Evolutionary conservation across 2,329 filamentous ascomycete species (phyloP).

Genomic region (Endothia cerciana): DNA sequence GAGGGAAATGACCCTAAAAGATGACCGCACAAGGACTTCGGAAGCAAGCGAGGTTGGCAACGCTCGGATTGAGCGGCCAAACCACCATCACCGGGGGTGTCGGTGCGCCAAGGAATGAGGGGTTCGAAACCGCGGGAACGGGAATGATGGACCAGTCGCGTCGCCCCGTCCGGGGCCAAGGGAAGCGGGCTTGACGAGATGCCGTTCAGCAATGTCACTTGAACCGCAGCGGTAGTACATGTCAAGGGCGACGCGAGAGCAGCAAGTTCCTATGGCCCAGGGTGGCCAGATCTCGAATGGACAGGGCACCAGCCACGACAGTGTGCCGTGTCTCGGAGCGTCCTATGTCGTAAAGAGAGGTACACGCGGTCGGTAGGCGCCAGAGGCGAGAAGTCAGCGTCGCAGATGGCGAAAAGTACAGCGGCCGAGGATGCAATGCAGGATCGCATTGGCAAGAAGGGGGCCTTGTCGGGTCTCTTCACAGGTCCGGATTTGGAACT

Average conservation of each 20-base stretch:
- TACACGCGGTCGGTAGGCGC: background rate
- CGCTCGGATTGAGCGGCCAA: constrained; percentile 10
- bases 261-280: background rate
- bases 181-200: constrained; percentile 3
- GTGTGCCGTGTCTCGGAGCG: background rate
- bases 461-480: background rate
- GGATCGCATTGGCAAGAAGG: background rate
- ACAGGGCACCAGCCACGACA: background rate
- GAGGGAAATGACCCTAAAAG: constrained; percentile 4
- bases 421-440: constrained; percentile 4
- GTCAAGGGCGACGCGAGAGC: background rate
- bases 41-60: constrained; percentile 16
- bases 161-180: background rate
- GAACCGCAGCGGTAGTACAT: background rate
- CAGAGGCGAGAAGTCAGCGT: background rate
- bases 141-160: constrained; percentile 11
- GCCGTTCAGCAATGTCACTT: constrained; percentile 1
- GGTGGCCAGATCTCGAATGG: background rate
- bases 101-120: background rate
- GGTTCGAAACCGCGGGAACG: constrained; percentile 13
- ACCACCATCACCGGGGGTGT: background rate
- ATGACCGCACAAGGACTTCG: constrained; percentile 10
- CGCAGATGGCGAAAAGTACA: background rate
- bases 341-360: background rate
- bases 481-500: constrained; percentile 7